Evolutionary conservation across 148 eudicot genomes (phyloP), one percentile per base, ranked within the genome.

Genomic region (Vaccinium vitisidaea): DNA sequence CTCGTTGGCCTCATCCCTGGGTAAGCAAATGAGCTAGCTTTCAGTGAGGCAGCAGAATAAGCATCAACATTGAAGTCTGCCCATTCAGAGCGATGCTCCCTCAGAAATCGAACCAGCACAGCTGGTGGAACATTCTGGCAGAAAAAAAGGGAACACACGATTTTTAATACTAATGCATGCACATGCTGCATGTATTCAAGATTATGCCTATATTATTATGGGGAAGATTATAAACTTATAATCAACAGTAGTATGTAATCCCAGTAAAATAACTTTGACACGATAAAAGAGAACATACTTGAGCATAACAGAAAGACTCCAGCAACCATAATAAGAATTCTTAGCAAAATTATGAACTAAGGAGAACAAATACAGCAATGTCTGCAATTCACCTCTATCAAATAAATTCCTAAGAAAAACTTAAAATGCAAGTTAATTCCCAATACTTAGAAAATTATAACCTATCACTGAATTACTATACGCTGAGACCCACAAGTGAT

Each of bases 21-120:
- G 89, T 88, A 94, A 61, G 95, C 89, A 86, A 86, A 94, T 4
- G 95, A 58, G 85, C 87, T 88, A 58, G 94, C 86, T 87, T 94
- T 94, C 82, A 94, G 80, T 7, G 97, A 90, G 0, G 98, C 92
- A 75, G 98, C 99, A 78, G 91, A 85, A 88, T 95, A 97, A 23
- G 98, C 98, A 90, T 95, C 99, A 73, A 97, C 91, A 67, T 88
- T 94, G 84, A 93, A 93, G 87, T 97, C 99, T 10, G 99, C 99
- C 99, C 99, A 97, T 86, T 97, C 98, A 71, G 99, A 97, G 14
- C 99, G 94, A 83, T 97, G 99, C 89, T 97, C 99, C 87, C 99
- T 94, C 55, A 97, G 86, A 86, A 95, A 94, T 48, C 94, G 94
- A 86, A 97, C 96, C 56, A 97, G 89, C 85, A 95, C 93, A 9